A percentile compares a stretch with the other conserved stretches of the same genome.
Conservation (phyloP, 805 yeast genomes). For the Saccharomycopsis sp. region DNA sequence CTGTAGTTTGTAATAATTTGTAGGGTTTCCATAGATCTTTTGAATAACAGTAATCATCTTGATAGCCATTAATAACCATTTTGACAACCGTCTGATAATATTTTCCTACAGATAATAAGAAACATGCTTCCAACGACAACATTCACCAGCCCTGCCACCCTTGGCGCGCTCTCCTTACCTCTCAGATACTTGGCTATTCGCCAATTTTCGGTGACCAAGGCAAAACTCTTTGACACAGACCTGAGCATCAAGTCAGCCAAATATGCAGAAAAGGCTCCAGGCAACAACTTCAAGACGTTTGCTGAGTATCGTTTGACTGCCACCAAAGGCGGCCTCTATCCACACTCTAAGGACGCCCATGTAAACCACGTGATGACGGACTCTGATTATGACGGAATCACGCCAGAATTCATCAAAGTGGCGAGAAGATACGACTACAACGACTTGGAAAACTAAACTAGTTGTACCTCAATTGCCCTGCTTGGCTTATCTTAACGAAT, state of each 20-base stretch:
- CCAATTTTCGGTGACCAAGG: background rate
- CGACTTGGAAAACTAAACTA: constrained; percentile 3
- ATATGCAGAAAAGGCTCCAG: background rate
- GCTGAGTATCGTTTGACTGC: constrained; percentile 13
- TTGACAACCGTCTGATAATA: too few relatives aligned
- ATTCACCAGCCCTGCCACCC: background rate
- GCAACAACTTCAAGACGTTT: constrained; percentile 8
- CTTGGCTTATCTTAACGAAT: background rate
- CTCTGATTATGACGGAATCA: background rate
- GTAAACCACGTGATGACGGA: background rate
- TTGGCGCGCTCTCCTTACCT: background rate
- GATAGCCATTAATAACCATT: too few relatives aligned
- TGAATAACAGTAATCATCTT: too few relatives aligned
- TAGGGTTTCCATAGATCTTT: too few relatives aligned
- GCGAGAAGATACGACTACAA: constrained; percentile 8
- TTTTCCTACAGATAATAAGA: too few relatives aligned
- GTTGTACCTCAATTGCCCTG: background rate
- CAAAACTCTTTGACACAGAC: constrained; percentile 2
- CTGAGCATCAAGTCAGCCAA: background rate
- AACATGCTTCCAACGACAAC: background rate
- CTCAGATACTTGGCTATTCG: background rate
- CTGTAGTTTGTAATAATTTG: background rate
- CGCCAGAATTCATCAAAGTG: constrained; percentile 2
- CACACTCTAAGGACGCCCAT: background rate
- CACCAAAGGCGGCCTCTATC: constrained; percentile 3